A percentile compares a stretch with the other conserved stretches of the same genome.
phyloP scores from a whole-genome alignment of 768 basidiomycete genomes.

The Hypholoma sublateritium region DNA sequence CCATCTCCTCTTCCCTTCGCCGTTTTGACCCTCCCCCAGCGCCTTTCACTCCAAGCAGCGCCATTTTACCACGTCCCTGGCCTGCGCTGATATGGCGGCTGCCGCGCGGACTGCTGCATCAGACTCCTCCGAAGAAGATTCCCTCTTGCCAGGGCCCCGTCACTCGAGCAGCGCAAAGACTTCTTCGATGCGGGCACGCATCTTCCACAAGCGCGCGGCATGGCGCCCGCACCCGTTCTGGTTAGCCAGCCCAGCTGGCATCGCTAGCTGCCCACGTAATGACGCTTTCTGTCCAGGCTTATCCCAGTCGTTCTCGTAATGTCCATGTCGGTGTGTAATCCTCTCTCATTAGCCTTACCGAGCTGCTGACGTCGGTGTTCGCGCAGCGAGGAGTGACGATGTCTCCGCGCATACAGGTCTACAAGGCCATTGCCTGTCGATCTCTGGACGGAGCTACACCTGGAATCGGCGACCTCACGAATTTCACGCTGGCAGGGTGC shows the following conservation, averaged over 20 bases:
- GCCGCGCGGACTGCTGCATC: conserved; percentile 6
- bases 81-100: conserved; percentile 14
- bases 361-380: not conserved
- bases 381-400: conserved; percentile 75
- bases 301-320: conserved; percentile 68
- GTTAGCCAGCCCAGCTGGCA: conserved; percentile 24
- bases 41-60: not conserved
- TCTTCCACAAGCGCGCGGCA: conserved; percentile 7
- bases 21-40: not conserved
- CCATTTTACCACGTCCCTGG: conserved; percentile 10
- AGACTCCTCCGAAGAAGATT: conserved; percentile 17
- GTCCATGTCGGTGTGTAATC: conserved; percentile 59
- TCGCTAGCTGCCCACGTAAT: conserved; percentile 5
- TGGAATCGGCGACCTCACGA: conserved; percentile 14
- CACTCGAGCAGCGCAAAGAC: conserved; percentile 1
- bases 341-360: conserved; percentile 7
- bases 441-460: conserved; percentile 35
- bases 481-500: conserved; percentile 25
- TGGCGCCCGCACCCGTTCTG: conserved; percentile 43
- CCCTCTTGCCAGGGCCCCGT: conserved; percentile 11
- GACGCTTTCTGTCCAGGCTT: conserved; percentile 45
- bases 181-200: conserved; percentile 1
- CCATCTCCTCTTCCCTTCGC: not conserved
- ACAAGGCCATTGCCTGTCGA: conserved; percentile 74
- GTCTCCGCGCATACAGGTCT: conserved; percentile 78